Base-by-base conservation (phyloP, 169 alveolate genomes). In the Eimeria maxima region DNA sequence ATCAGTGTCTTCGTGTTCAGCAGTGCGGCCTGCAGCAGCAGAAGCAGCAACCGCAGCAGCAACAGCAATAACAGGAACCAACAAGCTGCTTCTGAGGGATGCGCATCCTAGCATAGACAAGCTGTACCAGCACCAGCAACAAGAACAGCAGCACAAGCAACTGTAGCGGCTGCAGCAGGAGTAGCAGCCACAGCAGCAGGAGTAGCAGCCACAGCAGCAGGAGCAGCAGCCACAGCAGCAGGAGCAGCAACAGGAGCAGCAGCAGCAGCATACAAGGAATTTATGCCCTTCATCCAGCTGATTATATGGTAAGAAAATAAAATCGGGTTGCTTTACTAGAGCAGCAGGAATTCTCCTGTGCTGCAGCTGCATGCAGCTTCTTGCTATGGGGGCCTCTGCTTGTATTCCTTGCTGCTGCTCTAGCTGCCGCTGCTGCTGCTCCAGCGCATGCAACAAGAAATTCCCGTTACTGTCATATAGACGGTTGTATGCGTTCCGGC, bases 381-480 rank as follows among this genome's bases (percentile, higher is more conserved):
- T 73, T 18, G 84, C 84, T 27, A 73, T n/a, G 53, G 84, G 53
- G 53, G 53, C 53, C 27, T 50, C 55, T 33, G 53, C 84, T 7
- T 14, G 4, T 11, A 18, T 7, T 10, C 18, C 18, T 38, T 44
- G 24, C 84, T 73, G 50, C 10, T 50, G 53, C 47, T 73, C 84
- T 18, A 73, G 84, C 45, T 73, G 84, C 33, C 84, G 45, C 53
- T 73, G 84, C 84, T 73, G 84, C 53, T 73, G 84, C 84, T 73
- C 53, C 55, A 73, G 84, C n/a, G 84, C 84, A 73, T 73, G 84
- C 84, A 73, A 50, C 84, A 73, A 73, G 42, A 73, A 73, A 50
- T 73, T 73, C n/a, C 84, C 84, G 45, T 24, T 73, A 18, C 45
- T 73, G 55, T 73, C 84, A 50, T 73, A 73, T 0, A 73, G 84